Conservation (phyloP, 129 eudicot species). For the Pittosporum tobira region DNA sequence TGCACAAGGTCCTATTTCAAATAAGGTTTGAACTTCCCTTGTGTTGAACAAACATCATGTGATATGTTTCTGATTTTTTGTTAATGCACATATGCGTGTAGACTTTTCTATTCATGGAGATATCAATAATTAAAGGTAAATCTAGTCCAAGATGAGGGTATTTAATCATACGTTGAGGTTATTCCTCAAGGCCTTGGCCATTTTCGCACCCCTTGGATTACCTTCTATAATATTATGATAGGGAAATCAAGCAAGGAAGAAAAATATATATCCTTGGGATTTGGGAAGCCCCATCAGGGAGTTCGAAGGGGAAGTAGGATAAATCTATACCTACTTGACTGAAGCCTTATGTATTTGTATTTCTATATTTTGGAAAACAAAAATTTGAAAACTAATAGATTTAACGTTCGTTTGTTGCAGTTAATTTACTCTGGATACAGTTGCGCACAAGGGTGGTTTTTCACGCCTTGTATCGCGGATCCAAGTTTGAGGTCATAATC, state of each 20-base stretch:
- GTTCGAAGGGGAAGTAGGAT: too few species aligned
- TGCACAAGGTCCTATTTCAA: conserved; percentile 89
- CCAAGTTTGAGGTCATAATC: conserved; percentile 78
- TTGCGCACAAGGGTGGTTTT: conserved; percentile 98
- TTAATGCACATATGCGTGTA: background rate
- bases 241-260: too few species aligned
- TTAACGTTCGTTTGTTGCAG: conserved; percentile 29
- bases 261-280: too few species aligned
- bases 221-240: too few species aligned
- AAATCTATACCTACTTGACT: too few species aligned
- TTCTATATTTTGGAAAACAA: conserved; percentile 9
- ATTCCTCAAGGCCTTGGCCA: too few species aligned
- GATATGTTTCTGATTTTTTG: background rate
- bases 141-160: too few species aligned
- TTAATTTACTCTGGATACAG: conserved; percentile 78
- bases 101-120: background rate
- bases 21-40: conserved; percentile 50
- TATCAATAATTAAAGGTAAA: too few species aligned
- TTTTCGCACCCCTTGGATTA: too few species aligned
- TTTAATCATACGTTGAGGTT: too few species aligned
- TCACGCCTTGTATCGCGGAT: conserved; percentile 81
- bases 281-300: too few species aligned
- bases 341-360: conserved; percentile 2
- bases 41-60: background rate
- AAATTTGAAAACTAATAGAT: conserved; percentile 3